Percentiles rank a stretch among this genome's conserved stretches.
Evolutionary conservation across 192 early-diverging fungal genomes (phyloP).

Genomic region (Umbelopsis isabellina): DNA sequence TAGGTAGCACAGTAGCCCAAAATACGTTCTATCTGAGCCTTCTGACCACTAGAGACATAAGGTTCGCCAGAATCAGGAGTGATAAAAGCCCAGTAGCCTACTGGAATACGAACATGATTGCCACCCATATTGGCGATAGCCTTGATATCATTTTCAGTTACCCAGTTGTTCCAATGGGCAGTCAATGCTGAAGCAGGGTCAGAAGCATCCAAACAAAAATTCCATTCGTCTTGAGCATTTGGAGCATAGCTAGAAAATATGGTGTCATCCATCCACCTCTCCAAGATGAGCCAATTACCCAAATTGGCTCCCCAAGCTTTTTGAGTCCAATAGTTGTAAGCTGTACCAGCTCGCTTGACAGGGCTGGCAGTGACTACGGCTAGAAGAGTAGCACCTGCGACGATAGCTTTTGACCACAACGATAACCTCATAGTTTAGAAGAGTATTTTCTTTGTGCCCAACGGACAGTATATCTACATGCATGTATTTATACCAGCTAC

Average conservation of each 20-base stretch:
- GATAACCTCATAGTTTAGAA: constrained; percentile 5
- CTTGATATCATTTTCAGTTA: constrained; percentile 54
- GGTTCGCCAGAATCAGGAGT: constrained; percentile 58
- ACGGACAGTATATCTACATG: too few relatives aligned
- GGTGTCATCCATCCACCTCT: constrained; percentile 58
- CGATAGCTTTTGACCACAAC: neutral
- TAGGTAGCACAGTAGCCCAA: constrained; percentile 40
- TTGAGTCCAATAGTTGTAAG: constrained; percentile 34
- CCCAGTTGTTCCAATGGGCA: constrained; percentile 62
- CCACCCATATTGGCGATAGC: constrained; percentile 47
- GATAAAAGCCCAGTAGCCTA: constrained; percentile 66
- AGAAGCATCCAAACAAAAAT: constrained; percentile 50
- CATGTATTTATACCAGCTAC: too few relatives aligned
- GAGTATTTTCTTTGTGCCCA: neutral
- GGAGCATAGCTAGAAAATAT: constrained; percentile 43
- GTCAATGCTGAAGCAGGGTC: constrained; percentile 38
- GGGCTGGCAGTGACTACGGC: neutral
- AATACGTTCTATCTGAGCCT: constrained; percentile 35
- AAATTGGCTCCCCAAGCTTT: constrained; percentile 61
- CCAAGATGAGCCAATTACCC: constrained; percentile 62
- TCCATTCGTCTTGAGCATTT: constrained; percentile 60
- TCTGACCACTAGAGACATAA: constrained; percentile 56
- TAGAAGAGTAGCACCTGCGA: neutral
- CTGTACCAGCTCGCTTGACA: constrained; percentile 21
- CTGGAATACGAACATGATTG: constrained; percentile 60